Evolutionary conservation across 179 eudicot genomes (phyloP).

Genomic region (Nepenthes alata): DNA sequence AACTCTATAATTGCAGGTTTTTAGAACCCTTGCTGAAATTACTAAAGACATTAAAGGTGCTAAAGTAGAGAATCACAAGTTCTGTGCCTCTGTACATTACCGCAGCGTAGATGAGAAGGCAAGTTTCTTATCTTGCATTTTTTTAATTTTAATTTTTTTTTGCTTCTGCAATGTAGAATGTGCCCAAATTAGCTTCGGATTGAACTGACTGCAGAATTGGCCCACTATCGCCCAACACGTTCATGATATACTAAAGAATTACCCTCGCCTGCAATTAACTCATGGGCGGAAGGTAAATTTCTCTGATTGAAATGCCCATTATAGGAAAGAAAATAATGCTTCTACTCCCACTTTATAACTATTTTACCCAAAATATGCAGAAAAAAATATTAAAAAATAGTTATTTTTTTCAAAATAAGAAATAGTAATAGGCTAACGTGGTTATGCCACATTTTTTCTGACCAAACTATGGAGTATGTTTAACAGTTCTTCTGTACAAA

Average conservation of each 20-base stretch:
- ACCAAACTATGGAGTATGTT: too few species aligned
- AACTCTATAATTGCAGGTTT: slow-evolving; percentile 32
- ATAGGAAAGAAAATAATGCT: background rate
- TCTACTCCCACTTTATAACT: background rate
- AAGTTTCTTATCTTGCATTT: background rate
- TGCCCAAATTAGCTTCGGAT: background rate
- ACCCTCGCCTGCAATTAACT: slow-evolving; percentile 59
- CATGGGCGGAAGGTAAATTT: slow-evolving; percentile 73
- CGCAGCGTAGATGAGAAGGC: slow-evolving; percentile 86
- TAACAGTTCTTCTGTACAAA: too few species aligned
- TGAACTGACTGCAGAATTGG: slow-evolving; percentile 41
- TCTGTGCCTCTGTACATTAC: slow-evolving; percentile 76
- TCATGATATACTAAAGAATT: slow-evolving; percentile 48
- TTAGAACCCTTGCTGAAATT: slow-evolving; percentile 50
- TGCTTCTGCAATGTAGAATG: too few species aligned
- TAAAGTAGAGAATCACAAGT: slow-evolving; percentile 79
- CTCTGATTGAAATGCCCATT: background rate
- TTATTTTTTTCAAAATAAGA: too few species aligned
- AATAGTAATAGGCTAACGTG: too few species aligned
- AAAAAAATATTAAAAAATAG: too few species aligned
- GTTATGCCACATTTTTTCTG: too few species aligned
- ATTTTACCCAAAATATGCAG: too few species aligned
- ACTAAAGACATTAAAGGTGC: slow-evolving; percentile 57
- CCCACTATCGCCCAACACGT: slow-evolving; percentile 55
- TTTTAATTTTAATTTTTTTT: too few species aligned